phyloP scores from a whole-genome alignment of 2,329 filamentous ascomycete genomes.

The Lizonia empirigonia region DNA sequence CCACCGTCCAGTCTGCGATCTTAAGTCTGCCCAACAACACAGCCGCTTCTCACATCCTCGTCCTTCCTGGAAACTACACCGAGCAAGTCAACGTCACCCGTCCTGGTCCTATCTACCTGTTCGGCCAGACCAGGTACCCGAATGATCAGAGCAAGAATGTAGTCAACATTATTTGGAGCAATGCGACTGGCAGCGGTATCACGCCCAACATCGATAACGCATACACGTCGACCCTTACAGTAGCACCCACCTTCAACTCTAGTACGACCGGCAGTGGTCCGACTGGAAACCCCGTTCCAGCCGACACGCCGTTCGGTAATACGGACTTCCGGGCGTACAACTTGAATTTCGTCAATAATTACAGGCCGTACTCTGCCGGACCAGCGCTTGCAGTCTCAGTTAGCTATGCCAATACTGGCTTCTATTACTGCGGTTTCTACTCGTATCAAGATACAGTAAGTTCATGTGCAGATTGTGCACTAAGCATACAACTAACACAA shows the following conservation, averaged over 20 bases:
- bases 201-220: constrained; percentile 62
- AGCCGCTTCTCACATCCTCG: constrained; percentile 60
- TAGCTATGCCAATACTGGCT: constrained; percentile 68
- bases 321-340: constrained; percentile 70
- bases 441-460: constrained; percentile 70
- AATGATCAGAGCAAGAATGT: constrained; percentile 55
- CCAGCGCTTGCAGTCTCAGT: constrained; percentile 66
- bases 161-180: constrained; percentile 64
- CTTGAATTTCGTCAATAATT: constrained; percentile 68
- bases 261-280: constrained; percentile 66
- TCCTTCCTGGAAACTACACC: constrained; percentile 64
- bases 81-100: constrained; percentile 71
- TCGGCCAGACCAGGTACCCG: constrained; percentile 62
- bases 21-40: constrained; percentile 54
- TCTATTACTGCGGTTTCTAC: constrained; percentile 70
- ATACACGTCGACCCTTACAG: constrained; percentile 65
- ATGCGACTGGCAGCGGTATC: constrained; percentile 57
- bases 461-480: accelerated
- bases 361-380: constrained; percentile 58
- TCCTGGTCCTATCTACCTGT: constrained; percentile 63
- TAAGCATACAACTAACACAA: background rate
- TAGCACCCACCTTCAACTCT: constrained; percentile 68
- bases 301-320: constrained; percentile 67
- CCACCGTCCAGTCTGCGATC: constrained; percentile 56
- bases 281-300: constrained; percentile 65